phyloP scores from a whole-genome alignment of 352 stramenopile species.

The Phytophthora rubi region DNA sequence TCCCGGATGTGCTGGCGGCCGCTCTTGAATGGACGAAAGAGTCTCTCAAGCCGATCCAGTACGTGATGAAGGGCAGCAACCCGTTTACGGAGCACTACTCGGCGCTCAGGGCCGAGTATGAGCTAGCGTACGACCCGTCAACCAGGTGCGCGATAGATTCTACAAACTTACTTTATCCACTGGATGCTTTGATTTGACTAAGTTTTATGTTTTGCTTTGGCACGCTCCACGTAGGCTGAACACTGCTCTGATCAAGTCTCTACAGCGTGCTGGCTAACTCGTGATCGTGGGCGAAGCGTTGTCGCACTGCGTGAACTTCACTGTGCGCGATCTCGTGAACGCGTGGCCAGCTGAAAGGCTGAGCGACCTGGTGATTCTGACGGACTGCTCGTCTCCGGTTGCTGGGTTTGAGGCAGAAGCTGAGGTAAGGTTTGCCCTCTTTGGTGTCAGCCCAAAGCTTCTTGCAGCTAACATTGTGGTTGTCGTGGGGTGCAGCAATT shows the following conservation, averaged over 20 bases:
- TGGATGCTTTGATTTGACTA: neutral
- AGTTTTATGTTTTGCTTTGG: neutral
- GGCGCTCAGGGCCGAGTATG: constrained; percentile 91
- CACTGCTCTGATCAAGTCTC: constrained; percentile 74
- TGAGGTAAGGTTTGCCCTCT: constrained; percentile 29
- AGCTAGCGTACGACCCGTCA: constrained; percentile 63
- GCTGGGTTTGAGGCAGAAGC: constrained; percentile 61
- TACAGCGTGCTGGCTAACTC: constrained; percentile 77
- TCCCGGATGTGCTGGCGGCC: constrained; percentile 73
- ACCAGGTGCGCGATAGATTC: constrained; percentile 40
- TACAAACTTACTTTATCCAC: no score
- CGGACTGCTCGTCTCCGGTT: constrained; percentile 69
- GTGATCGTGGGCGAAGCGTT: constrained; percentile 94
- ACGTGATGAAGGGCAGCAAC: constrained; percentile 93
- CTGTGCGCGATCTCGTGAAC: constrained; percentile 90
- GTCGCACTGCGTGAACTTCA: constrained; percentile 97
- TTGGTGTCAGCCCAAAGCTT: neutral
- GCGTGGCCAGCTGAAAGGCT: constrained; percentile 72
- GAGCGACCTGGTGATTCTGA: constrained; percentile 63
- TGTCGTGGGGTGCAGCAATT: constrained; percentile 38
- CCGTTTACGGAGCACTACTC: constrained; percentile 96
- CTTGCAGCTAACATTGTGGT: neutral
- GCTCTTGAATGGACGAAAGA: constrained; percentile 84
- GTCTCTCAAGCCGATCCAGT: constrained; percentile 69
- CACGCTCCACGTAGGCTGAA: constrained; percentile 62